Base-by-base conservation (phyloP, 306 rosid species). In the Malus sieversii region DNA sequence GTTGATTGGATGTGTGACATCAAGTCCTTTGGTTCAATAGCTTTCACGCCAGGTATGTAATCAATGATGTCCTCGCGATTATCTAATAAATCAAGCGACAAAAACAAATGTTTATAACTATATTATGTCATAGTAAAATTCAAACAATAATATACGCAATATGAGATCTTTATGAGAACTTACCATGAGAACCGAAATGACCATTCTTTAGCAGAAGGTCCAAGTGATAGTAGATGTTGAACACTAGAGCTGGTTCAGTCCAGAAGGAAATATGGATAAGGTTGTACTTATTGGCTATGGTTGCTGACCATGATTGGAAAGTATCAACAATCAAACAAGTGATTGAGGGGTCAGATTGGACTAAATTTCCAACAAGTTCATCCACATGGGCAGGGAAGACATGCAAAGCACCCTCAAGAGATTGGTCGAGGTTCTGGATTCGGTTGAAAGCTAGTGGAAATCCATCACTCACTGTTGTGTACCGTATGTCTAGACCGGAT, bases 361-460 rank as follows among this genome's bases (percentile, higher is more conserved):
- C 46, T 53, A 82, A 8, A 23, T 74, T 22, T 35, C 52, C 76
- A 4, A 78, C 67, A 4, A 78, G 72, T 22, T 82, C 82, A 67
- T 82, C 85, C 38, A 78, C 85, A 58, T 80, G 84, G 32, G 82
- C 74, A 5, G 84, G 76, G 40, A 80, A 77, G 59, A 69, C 80
- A 38, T 64, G 78, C 2, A 80, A 12, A 10, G 6, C 0, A 22
- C 82, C 75, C 45, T 68, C 77, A 44, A 19, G 10, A 38, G 8
- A 77, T 65, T 80, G 75, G 33, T 69, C 62, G 2, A 18, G 61
- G 75, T 80, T 73, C 14, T 68, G 48, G 40, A 64, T 44, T 40
- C 87, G 72, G 58, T 80, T 58, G 65, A 77, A 77, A 60, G 71
- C 59, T 6, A 73, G 35, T 4, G 85, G 84, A 45, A 84, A 77